Evolutionary conservation across 1,284 basidiomycete species (phyloP), one percentile per base, ranked within the genome.

Genomic region (Coriolopsis trogii): DNA sequence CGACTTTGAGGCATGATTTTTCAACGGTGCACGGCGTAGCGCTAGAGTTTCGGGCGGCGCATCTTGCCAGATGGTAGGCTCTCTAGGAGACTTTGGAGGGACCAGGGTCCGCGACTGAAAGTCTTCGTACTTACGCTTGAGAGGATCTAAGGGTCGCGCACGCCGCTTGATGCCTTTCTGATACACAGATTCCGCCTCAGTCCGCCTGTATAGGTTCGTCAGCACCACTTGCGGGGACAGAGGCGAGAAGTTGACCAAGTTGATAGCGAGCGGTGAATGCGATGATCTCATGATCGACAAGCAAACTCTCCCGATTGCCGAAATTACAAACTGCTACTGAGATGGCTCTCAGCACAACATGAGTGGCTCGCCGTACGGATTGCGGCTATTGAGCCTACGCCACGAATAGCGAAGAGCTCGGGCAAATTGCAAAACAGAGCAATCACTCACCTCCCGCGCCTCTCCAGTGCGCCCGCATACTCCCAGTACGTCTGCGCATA

Each of bases 401-500:
- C 18, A 23, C 16, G 26, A 12, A 23, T 5, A 26, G 10, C 18
- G 31, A 26, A 40, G 10, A 0, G 13, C 21, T 6, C 20, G 15
- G 6, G n/a, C 13, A 13, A 20, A 15, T n/a, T n/a, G n/a, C 12
- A 31, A 21, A 5, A n/a, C n/a, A 10, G 41, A 20, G 4, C 8
- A 30, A 7, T 25, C 26, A 63, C 67, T 56, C 56, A 69, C 67
- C 60, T 57, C 30, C 63, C 65, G 9, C 41, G 47, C 21, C 56
- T 39, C 36, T 66, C 62, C 15, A 69, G 48, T 1, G 62, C 65
- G 25, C 54, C 42, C 9, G 67, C 95, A 70, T 91, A 93, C 67
- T 97, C 94, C 69, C 95, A 93, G 65, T 98, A 98, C 36, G 96
- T 77, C 33, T 89, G 72, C 0, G 91, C 89, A 66, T 88, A 87